A percentile compares a stretch with the other conserved stretches of the same genome.
phyloP scores from a whole-genome alignment of 2,329 filamentous ascomycete genomes.

The Coleophoma eucalyptorum region DNA sequence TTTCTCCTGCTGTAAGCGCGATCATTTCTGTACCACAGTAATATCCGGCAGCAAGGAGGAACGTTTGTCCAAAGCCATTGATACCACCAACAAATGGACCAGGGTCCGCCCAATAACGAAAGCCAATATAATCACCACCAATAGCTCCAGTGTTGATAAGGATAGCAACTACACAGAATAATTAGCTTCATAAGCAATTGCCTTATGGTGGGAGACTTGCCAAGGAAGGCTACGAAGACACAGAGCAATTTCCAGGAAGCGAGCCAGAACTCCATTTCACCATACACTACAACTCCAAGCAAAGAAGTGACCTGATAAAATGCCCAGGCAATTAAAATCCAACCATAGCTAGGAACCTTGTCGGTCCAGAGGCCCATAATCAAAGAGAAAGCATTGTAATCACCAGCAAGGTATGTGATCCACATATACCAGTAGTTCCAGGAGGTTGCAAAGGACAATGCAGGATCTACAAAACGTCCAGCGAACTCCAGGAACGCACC shows the following conservation, averaged over 20 bases:
- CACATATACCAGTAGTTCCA: slow-evolving; percentile 44
- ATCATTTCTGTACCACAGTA: slow-evolving; percentile 33
- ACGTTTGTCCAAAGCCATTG: slow-evolving; percentile 41
- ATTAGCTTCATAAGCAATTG: too few species aligned
- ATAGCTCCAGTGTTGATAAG: slow-evolving; percentile 49
- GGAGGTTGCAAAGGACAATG: slow-evolving; percentile 41
- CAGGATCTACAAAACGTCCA: slow-evolving; percentile 45
- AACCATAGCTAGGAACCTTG: slow-evolving; percentile 30
- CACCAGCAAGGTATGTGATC: slow-evolving; percentile 71
- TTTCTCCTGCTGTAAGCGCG: slow-evolving; percentile 51
- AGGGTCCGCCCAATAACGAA: slow-evolving; percentile 41
- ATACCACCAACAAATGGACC: slow-evolving; percentile 38
- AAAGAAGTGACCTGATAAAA: slow-evolving; percentile 37
- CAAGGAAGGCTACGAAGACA: slow-evolving; percentile 58
- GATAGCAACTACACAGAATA: slow-evolving; percentile 52
- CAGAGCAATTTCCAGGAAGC: slow-evolving; percentile 45
- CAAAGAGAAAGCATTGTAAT: slow-evolving; percentile 78
- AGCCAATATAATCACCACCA: slow-evolving; percentile 44
- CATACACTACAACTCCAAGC: slow-evolving; percentile 39
- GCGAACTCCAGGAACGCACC: slow-evolving; percentile 13
- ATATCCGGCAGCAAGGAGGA: slow-evolving; percentile 40
- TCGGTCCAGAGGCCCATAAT: slow-evolving; percentile 73
- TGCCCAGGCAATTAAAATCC: slow-evolving; percentile 42
- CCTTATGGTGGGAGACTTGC: too few species aligned
- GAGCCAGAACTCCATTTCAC: slow-evolving; percentile 50